Conservation (phyloP, 2,329 filamentous ascomycete species). For the Apiospora kogelbergensis region DNA sequence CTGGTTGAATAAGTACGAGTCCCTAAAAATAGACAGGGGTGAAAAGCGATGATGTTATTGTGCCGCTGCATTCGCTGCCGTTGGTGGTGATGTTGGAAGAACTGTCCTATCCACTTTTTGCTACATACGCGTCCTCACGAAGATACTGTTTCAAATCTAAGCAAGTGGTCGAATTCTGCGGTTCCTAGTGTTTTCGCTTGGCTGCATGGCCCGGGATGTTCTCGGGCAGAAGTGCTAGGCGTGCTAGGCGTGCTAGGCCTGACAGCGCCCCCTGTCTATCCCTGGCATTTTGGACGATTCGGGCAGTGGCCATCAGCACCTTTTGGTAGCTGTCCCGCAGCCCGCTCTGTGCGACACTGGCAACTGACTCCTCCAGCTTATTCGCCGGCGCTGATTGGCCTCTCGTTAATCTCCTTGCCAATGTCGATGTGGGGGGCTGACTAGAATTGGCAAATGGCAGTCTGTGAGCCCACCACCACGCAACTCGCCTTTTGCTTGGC, state of each 20-base stretch:
- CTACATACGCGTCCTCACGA: background rate
- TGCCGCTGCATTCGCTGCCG: background rate
- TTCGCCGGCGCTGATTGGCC: background rate
- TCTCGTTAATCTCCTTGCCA: background rate
- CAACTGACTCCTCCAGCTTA: background rate
- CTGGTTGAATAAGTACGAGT: background rate
- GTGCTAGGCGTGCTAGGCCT: too few relatives aligned
- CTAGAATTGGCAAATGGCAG: constrained; percentile 7
- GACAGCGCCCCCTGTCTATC: constrained; percentile 1
- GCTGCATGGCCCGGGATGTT: constrained; percentile 6
- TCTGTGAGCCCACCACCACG: constrained; percentile 2
- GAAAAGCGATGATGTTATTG: background rate
- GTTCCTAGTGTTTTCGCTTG: constrained; percentile 11
- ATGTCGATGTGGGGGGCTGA: background rate
- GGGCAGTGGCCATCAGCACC: background rate
- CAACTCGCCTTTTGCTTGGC: background rate
- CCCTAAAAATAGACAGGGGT: background rate
- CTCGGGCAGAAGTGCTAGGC: too few relatives aligned
- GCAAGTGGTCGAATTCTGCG: constrained; percentile 5
- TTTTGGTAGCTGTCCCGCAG: background rate
- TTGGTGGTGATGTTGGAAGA: background rate
- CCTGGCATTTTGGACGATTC: background rate
- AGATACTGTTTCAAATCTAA: constrained; percentile 5
- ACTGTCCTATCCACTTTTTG: background rate
- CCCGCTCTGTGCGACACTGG: background rate